phyloP scores from a whole-genome alignment of 1,284 basidiomycete species.

The Cryptococcus sp. region DNA sequence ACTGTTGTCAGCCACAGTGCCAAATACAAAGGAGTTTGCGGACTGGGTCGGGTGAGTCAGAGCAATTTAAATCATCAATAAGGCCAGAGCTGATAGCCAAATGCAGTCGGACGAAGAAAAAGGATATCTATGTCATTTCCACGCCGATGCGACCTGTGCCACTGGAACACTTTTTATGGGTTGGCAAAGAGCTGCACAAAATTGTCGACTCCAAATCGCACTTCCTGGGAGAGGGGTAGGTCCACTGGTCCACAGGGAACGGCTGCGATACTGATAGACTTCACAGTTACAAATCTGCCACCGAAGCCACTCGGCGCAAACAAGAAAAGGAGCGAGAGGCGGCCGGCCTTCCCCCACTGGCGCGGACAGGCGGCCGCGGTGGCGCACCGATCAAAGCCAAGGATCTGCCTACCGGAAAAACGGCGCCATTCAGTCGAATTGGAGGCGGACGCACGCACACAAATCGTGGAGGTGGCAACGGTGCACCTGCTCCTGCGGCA shows the following conservation, averaged over 20 bases:
- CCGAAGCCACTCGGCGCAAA: slow-evolving; percentile 83
- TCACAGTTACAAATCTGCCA: slow-evolving; percentile 75
- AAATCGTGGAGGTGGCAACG: slow-evolving; percentile 49
- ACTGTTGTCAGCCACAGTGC: slow-evolving; percentile 93
- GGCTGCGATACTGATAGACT: too few relatives aligned
- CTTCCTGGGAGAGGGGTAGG: slow-evolving; percentile 67
- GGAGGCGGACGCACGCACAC: slow-evolving; percentile 45
- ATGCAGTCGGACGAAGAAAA: slow-evolving; percentile 93
- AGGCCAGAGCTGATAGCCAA: background rate
- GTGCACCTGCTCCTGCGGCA: slow-evolving; percentile 28
- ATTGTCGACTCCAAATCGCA: slow-evolving; percentile 83
- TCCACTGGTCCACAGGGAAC: too few relatives aligned
- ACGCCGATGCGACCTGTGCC: slow-evolving; percentile 96
- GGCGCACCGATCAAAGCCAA: slow-evolving; percentile 55
- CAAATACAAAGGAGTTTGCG: slow-evolving; percentile 97
- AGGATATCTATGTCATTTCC: slow-evolving; percentile 98
- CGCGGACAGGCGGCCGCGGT: slow-evolving; percentile 75
- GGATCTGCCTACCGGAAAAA: slow-evolving; percentile 46
- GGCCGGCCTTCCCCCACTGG: slow-evolving; percentile 79
- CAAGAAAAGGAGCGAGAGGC: slow-evolving; percentile 98
- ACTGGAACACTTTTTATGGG: slow-evolving; percentile 95
- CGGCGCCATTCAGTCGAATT: slow-evolving; percentile 41
- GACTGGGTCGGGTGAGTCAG: slow-evolving; percentile 94
- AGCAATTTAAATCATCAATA: slow-evolving; percentile 1
- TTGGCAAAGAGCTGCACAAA: slow-evolving; percentile 86